These are phyloP conservation scores for Keithomyces neogunnii DNA, from an alignment of 2,329 filamentous ascomycete genomes.

Conservation along the genomic window DNA sequence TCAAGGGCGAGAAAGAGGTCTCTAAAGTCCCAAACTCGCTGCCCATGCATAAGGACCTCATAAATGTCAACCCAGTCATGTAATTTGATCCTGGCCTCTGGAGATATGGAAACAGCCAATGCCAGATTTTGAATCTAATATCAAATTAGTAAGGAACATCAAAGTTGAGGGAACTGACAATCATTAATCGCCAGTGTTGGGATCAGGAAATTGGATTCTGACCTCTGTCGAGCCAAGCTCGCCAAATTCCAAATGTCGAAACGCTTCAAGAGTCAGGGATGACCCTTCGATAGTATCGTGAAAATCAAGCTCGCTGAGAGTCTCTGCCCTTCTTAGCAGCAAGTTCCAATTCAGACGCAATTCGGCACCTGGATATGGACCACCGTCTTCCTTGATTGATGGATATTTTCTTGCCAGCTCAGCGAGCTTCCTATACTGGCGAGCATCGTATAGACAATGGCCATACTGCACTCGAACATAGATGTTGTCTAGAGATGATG, in stretches of 20 bases:
- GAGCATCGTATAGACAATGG: slow-evolving; percentile 2
- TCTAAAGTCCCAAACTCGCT: slow-evolving; percentile 4
- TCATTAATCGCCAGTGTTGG: neutral
- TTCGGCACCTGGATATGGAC: neutral
- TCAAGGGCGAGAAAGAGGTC: slow-evolving; percentile 1
- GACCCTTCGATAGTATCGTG: neutral
- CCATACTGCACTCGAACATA: slow-evolving; percentile 3
- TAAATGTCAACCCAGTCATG: neutral
- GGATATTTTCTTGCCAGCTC: slow-evolving; percentile 1
- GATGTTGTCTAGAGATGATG: slow-evolving; percentile 1
- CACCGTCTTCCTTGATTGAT: neutral
- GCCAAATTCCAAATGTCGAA: neutral
- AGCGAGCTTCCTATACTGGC: neutral
- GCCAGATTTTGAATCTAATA: neutral
- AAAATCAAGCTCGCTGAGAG: neutral
- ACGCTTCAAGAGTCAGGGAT: neutral
- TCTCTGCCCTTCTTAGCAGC: neutral
- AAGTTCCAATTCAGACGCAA: slow-evolving; percentile 1
- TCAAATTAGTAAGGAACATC: neutral
- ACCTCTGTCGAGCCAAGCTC: neutral
- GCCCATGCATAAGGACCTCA: neutral
- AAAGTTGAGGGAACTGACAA: neutral
- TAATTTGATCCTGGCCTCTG: neutral
- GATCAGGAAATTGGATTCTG: neutral
- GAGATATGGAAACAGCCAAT: neutral